Evolutionary conservation across 2,329 filamentous ascomycete species (phyloP), one percentile per base, ranked within the genome.

Genomic region (Cylindrodendrum hubeiense): DNA sequence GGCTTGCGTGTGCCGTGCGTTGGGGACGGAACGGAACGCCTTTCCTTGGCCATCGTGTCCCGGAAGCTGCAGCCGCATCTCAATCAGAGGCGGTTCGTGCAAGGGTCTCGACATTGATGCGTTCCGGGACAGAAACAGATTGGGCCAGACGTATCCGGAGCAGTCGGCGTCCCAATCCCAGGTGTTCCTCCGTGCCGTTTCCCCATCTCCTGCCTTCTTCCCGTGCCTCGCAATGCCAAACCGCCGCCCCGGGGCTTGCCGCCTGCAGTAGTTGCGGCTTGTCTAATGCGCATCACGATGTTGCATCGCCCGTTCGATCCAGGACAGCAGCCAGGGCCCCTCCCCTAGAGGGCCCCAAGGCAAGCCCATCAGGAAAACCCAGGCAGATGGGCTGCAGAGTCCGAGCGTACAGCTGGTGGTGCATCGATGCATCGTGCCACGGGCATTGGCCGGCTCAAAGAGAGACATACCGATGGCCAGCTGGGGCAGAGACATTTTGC

Each of bases 311-410:
- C 37, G 21, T 41, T 46, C 26, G 57, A 54, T 41, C 58, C 52
- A 55, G 43, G 59, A 47, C 52, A 56, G 34, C 21, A 21, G 21
- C 15, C 44, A 37, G n/a, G 22, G 33, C 19, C 28, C 53, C 33
- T 46, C 54, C n/a, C 22, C 24, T 19, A 19, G 46, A 46, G 12
- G 22, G 33, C 46, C 21, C 26, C 66, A 69, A 46, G 58, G 60
- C 58, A 49, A 50, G 44, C 34, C 7, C 44, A 34, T 49, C n/a
- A 19, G 17, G n/a, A 33, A 21, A 50, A 61, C 53, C 69, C 65
- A 67, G 55, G 51, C 60, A 34, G 52, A 59, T 55, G 69, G 66
- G 46, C 57, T 65, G 49, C 62, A 58, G 60, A 66, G 71, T 73
- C 71, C 66, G 69, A 72, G 71, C 67, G 71, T 24, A 30, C 62